Conservation (phyloP, 768 basidiomycete species). For the Melanogaster broomeanus region DNA sequence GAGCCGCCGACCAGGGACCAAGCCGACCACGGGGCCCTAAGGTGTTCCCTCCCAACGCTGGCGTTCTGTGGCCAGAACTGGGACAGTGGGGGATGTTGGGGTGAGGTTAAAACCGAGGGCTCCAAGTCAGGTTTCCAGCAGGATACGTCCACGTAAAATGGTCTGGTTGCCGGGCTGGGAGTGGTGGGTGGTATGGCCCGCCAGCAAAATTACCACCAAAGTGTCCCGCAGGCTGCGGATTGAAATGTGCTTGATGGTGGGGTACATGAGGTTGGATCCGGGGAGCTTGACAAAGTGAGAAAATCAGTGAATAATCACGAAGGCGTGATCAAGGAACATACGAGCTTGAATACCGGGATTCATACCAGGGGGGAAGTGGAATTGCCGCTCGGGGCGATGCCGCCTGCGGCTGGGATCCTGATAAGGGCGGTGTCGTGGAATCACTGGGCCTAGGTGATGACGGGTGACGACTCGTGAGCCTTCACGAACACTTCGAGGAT, state of each 20-base stretch:
- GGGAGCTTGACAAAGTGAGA: background rate
- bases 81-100: slow-evolving; percentile 1
- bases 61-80: background rate
- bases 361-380: slow-evolving; percentile 16
- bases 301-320: slow-evolving; percentile 2
- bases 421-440: slow-evolving; percentile 7
- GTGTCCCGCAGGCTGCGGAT: background rate
- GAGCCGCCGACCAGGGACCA: slow-evolving; percentile 15
- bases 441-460: no score
- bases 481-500: slow-evolving; percentile 15
- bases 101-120: slow-evolving; percentile 19
- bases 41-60: background rate
- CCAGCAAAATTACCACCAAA: background rate
- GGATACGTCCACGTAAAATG: slow-evolving; percentile 27
- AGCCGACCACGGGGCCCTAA: background rate
- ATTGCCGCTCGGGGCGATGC: slow-evolving; percentile 4
- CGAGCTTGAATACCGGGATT: slow-evolving; percentile 26
- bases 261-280: background rate
- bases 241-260: background rate
- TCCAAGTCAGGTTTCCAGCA: slow-evolving; percentile 26
- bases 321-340: slow-evolving; percentile 2
- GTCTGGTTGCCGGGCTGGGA: slow-evolving; percentile 22
- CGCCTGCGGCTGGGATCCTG: slow-evolving; percentile 4
- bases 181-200: background rate
- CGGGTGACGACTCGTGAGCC: no score